A percentile compares a stretch with the other conserved stretches of the same genome.
These are phyloP conservation scores for Agaricus subrufescens DNA, from an alignment of 768 basidiomycete species.

Conservation along the genomic window DNA sequence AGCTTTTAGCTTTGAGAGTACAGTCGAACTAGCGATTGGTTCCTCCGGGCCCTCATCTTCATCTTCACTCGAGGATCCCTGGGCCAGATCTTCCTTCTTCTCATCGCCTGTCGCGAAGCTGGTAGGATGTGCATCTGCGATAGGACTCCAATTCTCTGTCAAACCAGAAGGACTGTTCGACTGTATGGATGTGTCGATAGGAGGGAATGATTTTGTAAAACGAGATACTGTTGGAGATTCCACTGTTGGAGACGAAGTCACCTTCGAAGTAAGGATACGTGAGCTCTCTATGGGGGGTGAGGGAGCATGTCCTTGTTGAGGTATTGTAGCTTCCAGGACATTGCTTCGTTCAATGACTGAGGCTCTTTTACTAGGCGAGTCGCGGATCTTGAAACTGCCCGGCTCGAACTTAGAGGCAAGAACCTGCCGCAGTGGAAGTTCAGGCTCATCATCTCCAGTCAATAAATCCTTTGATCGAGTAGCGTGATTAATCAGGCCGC, in stretches of 20 bases:
- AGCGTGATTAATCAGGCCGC: slow-evolving; percentile 17
- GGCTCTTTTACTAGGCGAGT: slow-evolving; percentile 69
- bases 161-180: slow-evolving; percentile 12
- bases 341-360: slow-evolving; percentile 54
- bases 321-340: slow-evolving; percentile 33
- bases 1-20: slow-evolving; percentile 18
- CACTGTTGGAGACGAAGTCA: slow-evolving; percentile 15
- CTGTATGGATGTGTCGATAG: slow-evolving; percentile 21
- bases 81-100: slow-evolving; percentile 27
- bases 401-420: slow-evolving; percentile 20
- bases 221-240: slow-evolving; percentile 33
- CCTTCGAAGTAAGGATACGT: slow-evolving; percentile 13
- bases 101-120: slow-evolving; percentile 8
- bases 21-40: slow-evolving; percentile 22
- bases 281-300: slow-evolving; percentile 10
- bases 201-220: slow-evolving; percentile 32
- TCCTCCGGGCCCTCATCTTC: slow-evolving; percentile 57
- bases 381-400: slow-evolving; percentile 48
- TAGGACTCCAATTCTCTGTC: slow-evolving; percentile 49
- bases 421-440: background rate
- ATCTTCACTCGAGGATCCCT: slow-evolving; percentile 53
- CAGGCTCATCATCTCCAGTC: slow-evolving; percentile 57
- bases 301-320: slow-evolving; percentile 31
- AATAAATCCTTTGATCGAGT: slow-evolving; percentile 58
- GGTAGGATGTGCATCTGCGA: slow-evolving; percentile 17